Base-by-base conservation (phyloP, 2,329 filamentous ascomycete species). In the Fusarium sp. region DNA sequence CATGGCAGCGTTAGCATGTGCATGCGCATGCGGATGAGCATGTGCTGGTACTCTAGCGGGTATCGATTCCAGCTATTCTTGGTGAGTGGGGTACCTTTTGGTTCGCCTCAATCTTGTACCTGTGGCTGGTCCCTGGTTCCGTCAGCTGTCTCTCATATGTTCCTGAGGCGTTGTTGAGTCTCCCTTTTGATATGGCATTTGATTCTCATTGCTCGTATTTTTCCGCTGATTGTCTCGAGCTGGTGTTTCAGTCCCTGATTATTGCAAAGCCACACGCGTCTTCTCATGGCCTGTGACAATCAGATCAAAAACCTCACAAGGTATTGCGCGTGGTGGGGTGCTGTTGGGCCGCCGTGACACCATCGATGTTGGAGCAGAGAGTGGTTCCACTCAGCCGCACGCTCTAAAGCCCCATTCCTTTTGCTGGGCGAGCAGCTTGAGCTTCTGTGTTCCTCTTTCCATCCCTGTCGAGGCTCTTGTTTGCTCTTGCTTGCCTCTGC, bases 321-420 rank as follows among this genome's bases (percentile, higher is more conserved):
- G 29, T 50, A 33, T 40, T 44, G 23, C 23, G 34, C 46, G 54
- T 62, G 64, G 70, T 74, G 70, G 72, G 66, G 62, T 72, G 64
- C 68, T 74, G 60, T 63, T 65, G 55, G 64, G 59, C 61, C 44
- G 62, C 51, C 31, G 71, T 72, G 68, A 74, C 71, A 74, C 70
- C 72, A 74, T 69, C 69, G 60, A 29, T 29, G 58, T 27, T 31
- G 59, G 61, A 61, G 61, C 58, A 58, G 25, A 18, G 40, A 46
- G 67, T 72, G 68, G 68, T 61, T 62, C 72, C 69, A 72, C 68
- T 67, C 72, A 72, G 70, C 70, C 67, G 70, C 66, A 68, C 61
- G 58, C 61, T 40, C 61, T 65, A 33, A 58, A 46, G 46, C 20
- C 57, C 54, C 67, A 61, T 65, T 62, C 64, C 64, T 70, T 61